Conservation (phyloP, 2,329 filamentous ascomycete species). For the Rutstroemia sp. region DNA sequence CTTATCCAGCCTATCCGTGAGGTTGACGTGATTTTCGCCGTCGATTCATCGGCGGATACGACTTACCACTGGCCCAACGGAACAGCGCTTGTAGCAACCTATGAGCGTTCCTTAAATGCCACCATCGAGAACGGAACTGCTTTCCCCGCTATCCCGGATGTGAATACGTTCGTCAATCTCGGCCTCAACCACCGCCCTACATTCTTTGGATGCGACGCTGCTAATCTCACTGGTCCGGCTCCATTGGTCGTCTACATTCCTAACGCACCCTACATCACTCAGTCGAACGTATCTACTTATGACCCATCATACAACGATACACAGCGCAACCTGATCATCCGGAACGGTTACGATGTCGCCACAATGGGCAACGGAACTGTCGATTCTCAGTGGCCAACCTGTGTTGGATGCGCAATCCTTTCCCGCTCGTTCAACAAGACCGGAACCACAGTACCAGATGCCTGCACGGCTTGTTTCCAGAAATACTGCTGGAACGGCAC, state of each 20-base stretch:
- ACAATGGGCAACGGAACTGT: slow-evolving; percentile 76
- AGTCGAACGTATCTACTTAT: slow-evolving; percentile 77
- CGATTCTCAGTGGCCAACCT: slow-evolving; percentile 69
- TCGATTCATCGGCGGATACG: slow-evolving; percentile 73
- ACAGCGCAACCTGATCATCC: slow-evolving; percentile 71
- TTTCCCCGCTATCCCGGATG: slow-evolving; percentile 66
- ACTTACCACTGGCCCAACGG: slow-evolving; percentile 67
- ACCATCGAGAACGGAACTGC: slow-evolving; percentile 57
- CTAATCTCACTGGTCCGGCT: slow-evolving; percentile 48
- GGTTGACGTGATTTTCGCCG: slow-evolving; percentile 74
- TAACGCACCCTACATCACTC: slow-evolving; percentile 70
- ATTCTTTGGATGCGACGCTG: slow-evolving; percentile 71
- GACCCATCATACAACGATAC: slow-evolving; percentile 53
- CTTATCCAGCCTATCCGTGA: slow-evolving; percentile 65
- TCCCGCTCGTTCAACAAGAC: slow-evolving; percentile 69
- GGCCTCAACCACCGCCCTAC: slow-evolving; percentile 67
- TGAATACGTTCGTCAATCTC: slow-evolving; percentile 72
- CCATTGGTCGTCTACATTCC: slow-evolving; percentile 85
- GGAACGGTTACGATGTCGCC: slow-evolving; percentile 77
- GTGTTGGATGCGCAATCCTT: slow-evolving; percentile 82
- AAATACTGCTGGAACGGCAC: slow-evolving; percentile 87
- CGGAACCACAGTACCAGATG: slow-evolving; percentile 57
- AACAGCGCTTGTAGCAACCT: slow-evolving; percentile 66
- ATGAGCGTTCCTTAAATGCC: slow-evolving; percentile 52
- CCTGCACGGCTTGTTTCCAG: slow-evolving; percentile 69